Conservation (phyloP, 2,329 filamentous ascomycete genomes). For the Purpureocillium takamizusanense region DNA sequence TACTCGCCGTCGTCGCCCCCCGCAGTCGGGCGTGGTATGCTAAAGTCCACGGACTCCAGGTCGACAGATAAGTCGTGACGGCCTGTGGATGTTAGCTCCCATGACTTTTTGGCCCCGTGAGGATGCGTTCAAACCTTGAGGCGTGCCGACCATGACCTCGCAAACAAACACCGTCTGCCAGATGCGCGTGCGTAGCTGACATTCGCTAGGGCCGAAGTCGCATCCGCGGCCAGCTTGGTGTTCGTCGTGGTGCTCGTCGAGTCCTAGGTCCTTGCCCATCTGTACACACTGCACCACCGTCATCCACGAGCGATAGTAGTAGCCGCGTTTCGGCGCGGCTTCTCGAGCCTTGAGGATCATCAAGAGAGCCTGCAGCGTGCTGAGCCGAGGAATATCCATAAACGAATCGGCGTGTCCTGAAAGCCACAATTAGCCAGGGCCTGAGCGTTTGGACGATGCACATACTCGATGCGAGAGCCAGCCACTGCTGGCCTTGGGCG, state of each 20-base stretch:
- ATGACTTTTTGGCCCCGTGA: neutral
- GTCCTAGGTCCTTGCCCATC: constrained; percentile 84
- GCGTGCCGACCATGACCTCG: constrained; percentile 87
- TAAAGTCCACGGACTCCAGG: constrained; percentile 67
- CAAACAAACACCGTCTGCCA: constrained; percentile 85
- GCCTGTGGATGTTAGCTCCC: constrained; percentile 35
- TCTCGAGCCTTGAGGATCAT: constrained; percentile 87
- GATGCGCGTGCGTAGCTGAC: constrained; percentile 72
- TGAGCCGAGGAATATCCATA: constrained; percentile 82
- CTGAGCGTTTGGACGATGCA: neutral
- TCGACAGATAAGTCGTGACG: constrained; percentile 72
- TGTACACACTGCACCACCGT: constrained; percentile 83
- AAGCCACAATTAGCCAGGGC: neutral
- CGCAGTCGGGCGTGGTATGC: constrained; percentile 51
- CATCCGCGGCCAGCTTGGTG: constrained; percentile 68
- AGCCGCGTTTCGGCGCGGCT: constrained; percentile 83
- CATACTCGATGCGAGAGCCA: constrained; percentile 77
- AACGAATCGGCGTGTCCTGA: constrained; percentile 85
- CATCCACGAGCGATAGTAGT: constrained; percentile 98
- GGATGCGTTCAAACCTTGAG: constrained; percentile 58
- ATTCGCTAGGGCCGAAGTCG: constrained; percentile 61
- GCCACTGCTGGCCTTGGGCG: constrained; percentile 81
- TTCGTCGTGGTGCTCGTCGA: constrained; percentile 77
- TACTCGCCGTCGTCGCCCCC: constrained; percentile 68
- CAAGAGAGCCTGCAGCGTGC: constrained; percentile 82